phyloP scores from a whole-genome alignment of 108 stramenopile species.

The Schizochytrium sp. region DNA sequence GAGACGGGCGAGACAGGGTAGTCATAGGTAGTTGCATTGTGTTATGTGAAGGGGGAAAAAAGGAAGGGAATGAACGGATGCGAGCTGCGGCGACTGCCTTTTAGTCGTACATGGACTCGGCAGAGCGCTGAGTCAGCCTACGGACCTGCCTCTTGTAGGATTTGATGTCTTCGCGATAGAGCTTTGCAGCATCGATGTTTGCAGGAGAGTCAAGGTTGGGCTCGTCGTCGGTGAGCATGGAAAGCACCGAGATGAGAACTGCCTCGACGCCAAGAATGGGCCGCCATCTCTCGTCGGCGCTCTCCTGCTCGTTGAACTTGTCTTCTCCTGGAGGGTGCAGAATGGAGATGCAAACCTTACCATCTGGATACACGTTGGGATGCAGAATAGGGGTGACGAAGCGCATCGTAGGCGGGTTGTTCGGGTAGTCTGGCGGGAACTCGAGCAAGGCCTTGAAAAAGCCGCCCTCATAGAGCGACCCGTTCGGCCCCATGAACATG shows the following conservation, averaged over 20 bases:
- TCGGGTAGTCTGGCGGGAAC: constrained; percentile 93
- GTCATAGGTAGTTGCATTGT: too few species aligned
- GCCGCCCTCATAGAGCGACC: constrained; percentile 64
- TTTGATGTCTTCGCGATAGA: constrained; percentile 80
- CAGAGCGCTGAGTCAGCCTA: constrained; percentile 5
- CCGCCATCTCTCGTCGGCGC: constrained; percentile 93
- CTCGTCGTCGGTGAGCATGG: constrained; percentile 78
- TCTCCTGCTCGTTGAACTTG: constrained; percentile 80
- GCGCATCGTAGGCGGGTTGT: constrained; percentile 83
- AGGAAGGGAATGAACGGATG: too few species aligned
- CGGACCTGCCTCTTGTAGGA: constrained; percentile 84
- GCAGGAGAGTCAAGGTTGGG: constrained; percentile 96
- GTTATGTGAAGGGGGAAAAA: too few species aligned
- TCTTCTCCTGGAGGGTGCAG: constrained; percentile 97
- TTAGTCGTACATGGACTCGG: not conserved
- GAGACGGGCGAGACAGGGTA: too few species aligned
- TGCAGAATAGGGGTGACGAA: constrained; percentile 96
- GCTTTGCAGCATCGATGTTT: constrained; percentile 93
- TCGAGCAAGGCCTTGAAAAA: constrained; percentile 86
- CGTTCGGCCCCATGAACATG: constrained; percentile 74
- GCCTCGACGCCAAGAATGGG: constrained; percentile 96
- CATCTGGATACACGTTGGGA: constrained; percentile 77
- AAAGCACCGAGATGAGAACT: constrained; percentile 73
- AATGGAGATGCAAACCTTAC: constrained; percentile 89
- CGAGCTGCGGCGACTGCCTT: too few species aligned